Evolutionary conservation across 192 early-diverging fungal species (phyloP).

Genomic region (Coemansia umbellata): DNA sequence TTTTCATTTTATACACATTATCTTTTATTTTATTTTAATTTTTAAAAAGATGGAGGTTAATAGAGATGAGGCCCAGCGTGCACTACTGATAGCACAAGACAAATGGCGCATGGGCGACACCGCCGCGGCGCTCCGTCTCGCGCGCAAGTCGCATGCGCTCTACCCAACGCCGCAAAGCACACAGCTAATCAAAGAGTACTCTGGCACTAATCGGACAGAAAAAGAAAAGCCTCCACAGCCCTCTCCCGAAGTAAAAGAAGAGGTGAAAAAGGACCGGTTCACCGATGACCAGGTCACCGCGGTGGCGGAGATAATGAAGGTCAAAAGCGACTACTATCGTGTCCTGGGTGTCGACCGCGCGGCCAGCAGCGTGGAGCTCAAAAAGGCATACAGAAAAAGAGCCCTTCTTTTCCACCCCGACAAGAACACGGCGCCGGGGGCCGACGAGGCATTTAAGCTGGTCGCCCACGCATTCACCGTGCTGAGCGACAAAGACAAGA

Average conservation of each 20-base stretch:
- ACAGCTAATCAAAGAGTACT: conserved; percentile 49
- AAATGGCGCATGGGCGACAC: conserved; percentile 66
- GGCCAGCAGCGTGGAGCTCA: conserved; percentile 78
- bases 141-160: conserved; percentile 74
- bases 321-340: conserved; percentile 77
- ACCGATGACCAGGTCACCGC: conserved; percentile 74
- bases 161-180: conserved; percentile 69
- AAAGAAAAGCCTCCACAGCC: background rate
- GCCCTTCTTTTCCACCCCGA: conserved; percentile 95
- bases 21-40: conserved; percentile 2
- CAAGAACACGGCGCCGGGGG: conserved; percentile 91
- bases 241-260: background rate
- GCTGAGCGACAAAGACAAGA: conserved; percentile 81
- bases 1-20: background rate
- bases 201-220: background rate
- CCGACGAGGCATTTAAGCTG: conserved; percentile 95
- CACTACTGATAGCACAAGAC: conserved; percentile 71
- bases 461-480: conserved; percentile 90
- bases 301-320: conserved; percentile 72
- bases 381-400: conserved; percentile 92
- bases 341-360: conserved; percentile 73
- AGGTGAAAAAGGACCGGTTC: conserved; percentile 30
- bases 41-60: conserved; percentile 68
- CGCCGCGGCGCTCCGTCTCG: conserved; percentile 72
- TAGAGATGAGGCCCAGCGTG: conserved; percentile 79